These are phyloP conservation scores for Vigna unguiculata DNA, from an alignment of 306 rosid genomes.

Conservation along the genomic window DNA sequence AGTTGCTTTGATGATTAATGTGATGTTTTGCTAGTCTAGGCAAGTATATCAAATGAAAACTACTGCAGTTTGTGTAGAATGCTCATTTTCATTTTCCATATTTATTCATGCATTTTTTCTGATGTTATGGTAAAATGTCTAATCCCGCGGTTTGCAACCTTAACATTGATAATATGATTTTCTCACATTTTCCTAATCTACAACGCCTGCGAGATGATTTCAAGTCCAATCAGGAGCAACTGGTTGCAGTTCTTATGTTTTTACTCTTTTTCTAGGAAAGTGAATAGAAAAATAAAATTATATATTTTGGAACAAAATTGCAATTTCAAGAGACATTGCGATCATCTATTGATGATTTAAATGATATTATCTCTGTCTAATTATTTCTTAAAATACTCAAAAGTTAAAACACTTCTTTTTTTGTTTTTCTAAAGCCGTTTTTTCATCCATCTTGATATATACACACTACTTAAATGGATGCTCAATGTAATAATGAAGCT, in stretches of 20 bases:
- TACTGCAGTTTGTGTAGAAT: neutral
- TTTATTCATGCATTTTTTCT: slow-evolving; percentile 28
- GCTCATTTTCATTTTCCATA: slow-evolving; percentile 10
- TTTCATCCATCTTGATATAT: slow-evolving; percentile 7
- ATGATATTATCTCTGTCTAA: too few species aligned
- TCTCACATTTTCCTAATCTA: slow-evolving; percentile 38
- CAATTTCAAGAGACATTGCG: too few species aligned
- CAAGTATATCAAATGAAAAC: slow-evolving; percentile 18
- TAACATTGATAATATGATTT: slow-evolving; percentile 16
- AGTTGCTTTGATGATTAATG: slow-evolving; percentile 11
- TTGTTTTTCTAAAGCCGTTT: neutral
- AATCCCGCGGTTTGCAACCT: neutral
- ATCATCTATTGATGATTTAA: too few species aligned
- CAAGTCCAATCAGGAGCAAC: slow-evolving; percentile 92
- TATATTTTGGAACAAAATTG: too few species aligned
- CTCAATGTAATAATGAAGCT: too few species aligned
- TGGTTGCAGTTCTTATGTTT: slow-evolving; percentile 93
- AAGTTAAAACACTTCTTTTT: neutral
- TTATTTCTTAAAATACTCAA: slow-evolving; percentile 13
- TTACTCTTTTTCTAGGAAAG: too few species aligned
- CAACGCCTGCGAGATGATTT: slow-evolving; percentile 93
- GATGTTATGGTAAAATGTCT: slow-evolving; percentile 9
- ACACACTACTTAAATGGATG: too few species aligned
- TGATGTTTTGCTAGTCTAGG: neutral
- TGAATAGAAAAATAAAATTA: too few species aligned